Evolutionary conservation across 257 asterid species (phyloP).

Genomic region (Gentiana dahurica): DNA sequence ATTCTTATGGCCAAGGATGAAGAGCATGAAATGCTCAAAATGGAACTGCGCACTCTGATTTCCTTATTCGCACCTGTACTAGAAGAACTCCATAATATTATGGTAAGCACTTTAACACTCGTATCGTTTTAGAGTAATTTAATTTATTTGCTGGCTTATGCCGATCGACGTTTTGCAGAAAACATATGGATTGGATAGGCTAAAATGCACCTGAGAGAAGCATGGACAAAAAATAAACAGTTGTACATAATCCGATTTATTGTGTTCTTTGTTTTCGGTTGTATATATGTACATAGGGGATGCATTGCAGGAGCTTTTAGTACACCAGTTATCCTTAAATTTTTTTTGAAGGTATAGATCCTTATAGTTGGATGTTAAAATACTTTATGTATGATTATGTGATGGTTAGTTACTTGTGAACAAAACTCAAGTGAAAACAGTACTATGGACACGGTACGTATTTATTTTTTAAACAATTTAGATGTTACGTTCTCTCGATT

Average conservation of each 20-base stretch:
- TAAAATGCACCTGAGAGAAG: conserved; percentile 42
- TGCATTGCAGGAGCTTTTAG: not conserved
- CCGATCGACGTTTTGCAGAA: conserved; percentile 25
- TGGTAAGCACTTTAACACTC: conserved; percentile 30
- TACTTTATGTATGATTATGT: too few species aligned
- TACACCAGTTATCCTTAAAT: too few species aligned
- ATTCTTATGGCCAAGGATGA: conserved; percentile 50
- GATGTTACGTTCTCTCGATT: too few species aligned
- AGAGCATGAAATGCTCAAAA: conserved; percentile 36
- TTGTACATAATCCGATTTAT: conserved; percentile 4
- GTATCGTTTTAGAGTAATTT: not conserved
- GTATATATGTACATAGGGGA: conserved; percentile 7
- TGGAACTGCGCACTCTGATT: conserved; percentile 36
- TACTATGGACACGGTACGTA: too few species aligned
- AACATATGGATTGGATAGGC: conserved; percentile 46
- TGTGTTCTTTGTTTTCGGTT: conserved; percentile 1
- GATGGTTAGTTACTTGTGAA: too few species aligned
- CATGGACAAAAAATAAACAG: not conserved
- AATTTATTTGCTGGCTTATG: too few species aligned
- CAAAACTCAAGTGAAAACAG: too few species aligned
- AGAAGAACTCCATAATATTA: conserved; percentile 35
- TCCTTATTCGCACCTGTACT: conserved; percentile 42
- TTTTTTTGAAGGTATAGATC: too few species aligned
- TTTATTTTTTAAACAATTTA: too few species aligned
- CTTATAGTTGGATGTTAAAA: too few species aligned